Evolutionary conservation across 2,329 filamentous ascomycete genomes (phyloP).

Genomic region (Hypoxylon sp.): DNA sequence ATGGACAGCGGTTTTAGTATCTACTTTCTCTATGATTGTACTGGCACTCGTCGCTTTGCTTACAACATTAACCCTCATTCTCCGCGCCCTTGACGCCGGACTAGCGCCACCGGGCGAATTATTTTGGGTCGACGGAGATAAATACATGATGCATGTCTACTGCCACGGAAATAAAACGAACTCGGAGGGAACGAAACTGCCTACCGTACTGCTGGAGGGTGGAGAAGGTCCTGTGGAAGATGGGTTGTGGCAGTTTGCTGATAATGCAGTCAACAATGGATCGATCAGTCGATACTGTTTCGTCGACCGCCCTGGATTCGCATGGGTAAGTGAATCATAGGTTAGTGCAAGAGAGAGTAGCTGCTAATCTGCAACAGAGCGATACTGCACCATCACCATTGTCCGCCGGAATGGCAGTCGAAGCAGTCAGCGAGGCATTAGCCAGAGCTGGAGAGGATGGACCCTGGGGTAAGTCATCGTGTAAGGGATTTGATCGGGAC

Average conservation of each 20-base stretch:
- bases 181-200: constrained; percentile 62
- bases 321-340: constrained; percentile 62
- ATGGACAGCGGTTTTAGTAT: constrained; percentile 82
- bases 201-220: constrained; percentile 86
- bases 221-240: constrained; percentile 82
- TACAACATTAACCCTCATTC: constrained; percentile 79
- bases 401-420: constrained; percentile 90
- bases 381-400: constrained; percentile 95
- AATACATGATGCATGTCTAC: constrained; percentile 87
- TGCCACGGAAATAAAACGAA: constrained; percentile 79
- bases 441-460: constrained; percentile 81
- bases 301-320: constrained; percentile 89
- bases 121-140: constrained; percentile 82
- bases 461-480: constrained; percentile 66
- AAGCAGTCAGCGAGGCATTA: constrained; percentile 87
- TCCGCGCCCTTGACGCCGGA: constrained; percentile 81
- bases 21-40: constrained; percentile 74
- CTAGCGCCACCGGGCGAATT: constrained; percentile 76
- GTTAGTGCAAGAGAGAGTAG: too few relatives aligned
- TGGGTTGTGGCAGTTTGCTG: constrained; percentile 81
- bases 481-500: background rate
- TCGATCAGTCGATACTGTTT: constrained; percentile 93
- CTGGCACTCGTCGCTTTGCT: constrained; percentile 76
- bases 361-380: constrained; percentile 56
- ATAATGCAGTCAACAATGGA: constrained; percentile 78